Base-by-base conservation (phyloP, 2,329 filamentous ascomycete species). In the Phialocephala sp. region DNA sequence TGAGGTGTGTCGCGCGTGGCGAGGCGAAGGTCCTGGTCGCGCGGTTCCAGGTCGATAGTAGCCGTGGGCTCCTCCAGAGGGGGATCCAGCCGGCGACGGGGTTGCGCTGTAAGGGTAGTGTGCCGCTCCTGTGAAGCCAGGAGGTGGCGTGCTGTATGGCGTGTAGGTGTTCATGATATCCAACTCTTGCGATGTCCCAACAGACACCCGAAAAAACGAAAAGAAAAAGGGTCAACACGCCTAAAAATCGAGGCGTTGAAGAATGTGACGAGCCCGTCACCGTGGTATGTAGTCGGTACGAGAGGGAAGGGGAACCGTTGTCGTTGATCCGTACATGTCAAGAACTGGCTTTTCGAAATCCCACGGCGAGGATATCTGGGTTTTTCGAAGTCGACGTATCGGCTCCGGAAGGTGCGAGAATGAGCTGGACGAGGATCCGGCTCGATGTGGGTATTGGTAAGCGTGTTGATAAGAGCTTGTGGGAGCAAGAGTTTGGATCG, bases 281-380 rank as follows among this genome's bases (percentile, higher is more conserved):
- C 75, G 72, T 74, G 75, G 75, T 75, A 75, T 77, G 73, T 75
- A 75, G 71, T 76, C 74, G 74, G 73, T 74, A 74, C 72, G 73
- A 73, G 74, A 75, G 71, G 73, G 73, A 73, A 73, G 72, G 72
- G 70, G 73, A 72, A 73, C 71, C 73, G 70, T 67, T 73, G 74
- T 75, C 71, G 72, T 73, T 75, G 73, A 75, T 72, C 74, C 73
- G 74, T 73, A 76, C 75, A 76, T 76, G 72, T 76, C 75, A 74
- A 75, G 72, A 72, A 73, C 70, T 71, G 66, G 72, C 65, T 59
- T 36, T 57, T 54, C 15, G 61, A 68, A 66, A 62, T 75, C 72
- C 73, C 68, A 54, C 70, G 54, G 39, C 11, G 61, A 72, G 69
- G 72, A 73, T 67, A 64, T 66, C 64, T 58, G 35, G 56, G 27